A percentile compares a stretch with the other conserved stretches of the same genome.
These are phyloP conservation scores for Lanmaoa rubissima DNA, from an alignment of 768 basidiomycete species.

Conservation along the genomic window DNA sequence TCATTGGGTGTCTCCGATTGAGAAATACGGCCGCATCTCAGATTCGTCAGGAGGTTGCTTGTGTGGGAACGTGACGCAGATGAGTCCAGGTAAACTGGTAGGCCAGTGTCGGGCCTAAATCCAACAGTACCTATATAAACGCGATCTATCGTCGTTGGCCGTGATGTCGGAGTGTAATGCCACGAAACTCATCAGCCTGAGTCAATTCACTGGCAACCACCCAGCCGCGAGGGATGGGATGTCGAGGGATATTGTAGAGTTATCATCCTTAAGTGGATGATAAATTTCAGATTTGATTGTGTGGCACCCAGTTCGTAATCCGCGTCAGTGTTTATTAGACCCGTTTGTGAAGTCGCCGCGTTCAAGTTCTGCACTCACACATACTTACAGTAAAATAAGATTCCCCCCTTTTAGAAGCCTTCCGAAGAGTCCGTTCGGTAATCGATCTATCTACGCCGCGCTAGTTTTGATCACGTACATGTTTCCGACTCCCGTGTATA, in stretches of 20 bases:
- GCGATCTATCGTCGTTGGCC: neutral
- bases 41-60: neutral
- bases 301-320: slow-evolving; percentile 14
- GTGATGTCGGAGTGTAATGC: neutral
- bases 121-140: neutral
- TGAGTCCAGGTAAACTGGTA: neutral
- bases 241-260: neutral
- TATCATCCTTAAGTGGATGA: neutral
- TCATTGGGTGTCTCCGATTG: neutral
- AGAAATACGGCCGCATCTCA: neutral
- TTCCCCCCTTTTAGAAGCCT: slow-evolving; percentile 4
- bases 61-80: neutral
- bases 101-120: neutral
- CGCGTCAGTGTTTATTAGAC: neutral
- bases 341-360: slow-evolving; percentile 6
- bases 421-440: neutral
- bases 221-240: neutral
- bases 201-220: neutral
- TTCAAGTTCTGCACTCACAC: slow-evolving; percentile 4
- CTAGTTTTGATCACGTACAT: too few species aligned
- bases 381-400: slow-evolving; percentile 2
- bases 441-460: too few species aligned
- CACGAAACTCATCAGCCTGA: neutral
- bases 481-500: too few species aligned
- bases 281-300: neutral